Evolutionary conservation across 2,329 filamentous ascomycete species (phyloP).

Genomic region (Nemania abortiva): DNA sequence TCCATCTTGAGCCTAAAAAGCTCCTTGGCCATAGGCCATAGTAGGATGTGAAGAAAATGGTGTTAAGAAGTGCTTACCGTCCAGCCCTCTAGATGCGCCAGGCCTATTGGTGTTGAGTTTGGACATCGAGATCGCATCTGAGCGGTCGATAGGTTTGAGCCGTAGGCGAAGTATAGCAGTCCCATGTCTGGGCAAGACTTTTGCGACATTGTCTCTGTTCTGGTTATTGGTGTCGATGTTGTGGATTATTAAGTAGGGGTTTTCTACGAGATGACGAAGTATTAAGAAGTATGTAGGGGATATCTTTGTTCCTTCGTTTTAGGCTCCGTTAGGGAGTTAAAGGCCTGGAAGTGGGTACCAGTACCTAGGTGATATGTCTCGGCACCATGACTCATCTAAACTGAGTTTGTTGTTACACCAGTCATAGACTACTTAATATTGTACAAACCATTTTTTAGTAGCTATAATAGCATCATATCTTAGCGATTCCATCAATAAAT

Average conservation of each 20-base stretch:
- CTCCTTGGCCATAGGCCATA: neutral
- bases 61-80: constrained; percentile 36
- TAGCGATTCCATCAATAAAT: neutral
- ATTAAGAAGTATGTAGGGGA: too few relatives aligned
- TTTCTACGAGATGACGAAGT: too few relatives aligned
- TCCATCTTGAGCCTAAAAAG: neutral
- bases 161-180: constrained; percentile 75
- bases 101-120: constrained; percentile 64
- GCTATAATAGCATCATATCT: neutral
- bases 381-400: too few relatives aligned
- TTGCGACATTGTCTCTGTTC: neutral
- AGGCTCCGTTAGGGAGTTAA: too few relatives aligned
- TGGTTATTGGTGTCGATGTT: neutral
- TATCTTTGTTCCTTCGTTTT: too few relatives aligned
- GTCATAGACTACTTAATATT: neutral
- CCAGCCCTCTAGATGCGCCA: constrained; percentile 69
- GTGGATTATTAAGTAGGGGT: neutral
- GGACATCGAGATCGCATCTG: constrained; percentile 76
- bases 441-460: neutral
- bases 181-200: constrained; percentile 19
- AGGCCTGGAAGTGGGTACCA: too few relatives aligned
- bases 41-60: neutral
- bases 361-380: neutral
- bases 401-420: neutral
- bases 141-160: constrained; percentile 74